phyloP scores from a whole-genome alignment of 179 eudicot genomes.

The Beta corolliflora region DNA sequence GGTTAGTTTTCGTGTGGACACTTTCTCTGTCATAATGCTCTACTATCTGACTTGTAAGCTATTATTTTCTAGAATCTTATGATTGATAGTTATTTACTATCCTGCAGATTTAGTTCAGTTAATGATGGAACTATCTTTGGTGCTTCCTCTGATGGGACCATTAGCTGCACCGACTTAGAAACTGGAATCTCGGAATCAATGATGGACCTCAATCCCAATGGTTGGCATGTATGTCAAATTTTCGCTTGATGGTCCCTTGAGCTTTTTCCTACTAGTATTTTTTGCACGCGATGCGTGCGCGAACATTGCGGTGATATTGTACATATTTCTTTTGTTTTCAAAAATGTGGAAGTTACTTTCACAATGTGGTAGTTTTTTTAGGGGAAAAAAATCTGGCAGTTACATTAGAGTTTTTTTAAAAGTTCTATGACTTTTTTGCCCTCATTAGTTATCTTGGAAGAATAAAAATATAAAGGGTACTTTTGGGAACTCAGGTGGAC shows the following conservation, averaged over 20 bases:
- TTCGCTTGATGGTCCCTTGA: background rate
- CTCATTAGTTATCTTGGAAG: too few relatives aligned
- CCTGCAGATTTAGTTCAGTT: constrained; percentile 61
- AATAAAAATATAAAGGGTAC: too few relatives aligned
- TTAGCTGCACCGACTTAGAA: constrained; percentile 88
- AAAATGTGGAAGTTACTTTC: too few relatives aligned
- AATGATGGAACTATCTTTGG: constrained; percentile 80
- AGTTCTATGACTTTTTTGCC: too few relatives aligned
- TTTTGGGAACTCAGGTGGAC: too few relatives aligned
- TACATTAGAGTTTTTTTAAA: too few relatives aligned
- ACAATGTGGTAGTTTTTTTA: too few relatives aligned
- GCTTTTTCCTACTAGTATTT: background rate
- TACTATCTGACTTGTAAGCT: background rate
- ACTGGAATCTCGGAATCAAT: constrained; percentile 74
- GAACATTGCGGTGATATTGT: too few relatives aligned
- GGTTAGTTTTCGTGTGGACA: constrained; percentile 39
- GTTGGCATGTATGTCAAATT: constrained; percentile 70
- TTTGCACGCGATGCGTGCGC: too few relatives aligned
- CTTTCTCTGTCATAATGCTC: background rate
- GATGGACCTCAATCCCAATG: constrained; percentile 89
- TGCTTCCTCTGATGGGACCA: constrained; percentile 93
- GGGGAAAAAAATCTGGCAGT: too few relatives aligned
- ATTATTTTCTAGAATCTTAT: background rate
- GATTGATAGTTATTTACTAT: background rate
- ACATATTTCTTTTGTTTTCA: too few relatives aligned